These are phyloP conservation scores for Cinchona pubescens DNA, from an alignment of 257 asterid species.

Conservation along the genomic window DNA sequence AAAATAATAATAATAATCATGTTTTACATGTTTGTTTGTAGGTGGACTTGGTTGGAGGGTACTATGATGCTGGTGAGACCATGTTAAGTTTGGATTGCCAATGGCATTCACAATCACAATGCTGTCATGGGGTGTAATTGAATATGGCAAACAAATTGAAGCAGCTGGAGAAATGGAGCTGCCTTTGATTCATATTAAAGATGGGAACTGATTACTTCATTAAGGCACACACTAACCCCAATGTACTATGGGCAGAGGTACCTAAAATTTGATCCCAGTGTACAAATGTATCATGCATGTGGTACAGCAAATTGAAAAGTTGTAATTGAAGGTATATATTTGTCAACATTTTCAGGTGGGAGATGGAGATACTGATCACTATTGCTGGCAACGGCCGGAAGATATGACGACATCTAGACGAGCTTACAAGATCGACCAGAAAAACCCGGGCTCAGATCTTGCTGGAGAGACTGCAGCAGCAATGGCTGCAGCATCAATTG, in stretches of 20 bases:
- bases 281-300: too few species aligned
- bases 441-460: slow-evolving; percentile 30
- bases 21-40: slow-evolving; percentile 10
- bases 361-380: slow-evolving; percentile 27
- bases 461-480: slow-evolving; percentile 38
- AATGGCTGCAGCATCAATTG: slow-evolving; percentile 31
- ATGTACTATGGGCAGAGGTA: slow-evolving; percentile 66
- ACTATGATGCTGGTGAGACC: slow-evolving; percentile 63
- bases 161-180: slow-evolving; percentile 45
- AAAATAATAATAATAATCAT: too few species aligned
- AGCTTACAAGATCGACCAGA: slow-evolving; percentile 24
- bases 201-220: slow-evolving; percentile 84
- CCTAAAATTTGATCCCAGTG: too few species aligned
- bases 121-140: slow-evolving; percentile 51
- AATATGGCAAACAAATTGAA: slow-evolving; percentile 34
- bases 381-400: slow-evolving; percentile 37
- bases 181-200: slow-evolving; percentile 68
- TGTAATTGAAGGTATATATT: too few species aligned
- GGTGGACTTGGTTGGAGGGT: slow-evolving; percentile 64
- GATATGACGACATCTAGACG: slow-evolving; percentile 27
- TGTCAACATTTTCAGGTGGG: slow-evolving; percentile 30
- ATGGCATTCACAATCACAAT: slow-evolving; percentile 60
- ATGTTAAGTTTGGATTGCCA: slow-evolving; percentile 56
- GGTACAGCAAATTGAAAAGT: background rate
- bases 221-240: slow-evolving; percentile 64